Conservation (phyloP, 2,329 filamentous ascomycete genomes). For the Pseudocercospora pini-densiflorae region DNA sequence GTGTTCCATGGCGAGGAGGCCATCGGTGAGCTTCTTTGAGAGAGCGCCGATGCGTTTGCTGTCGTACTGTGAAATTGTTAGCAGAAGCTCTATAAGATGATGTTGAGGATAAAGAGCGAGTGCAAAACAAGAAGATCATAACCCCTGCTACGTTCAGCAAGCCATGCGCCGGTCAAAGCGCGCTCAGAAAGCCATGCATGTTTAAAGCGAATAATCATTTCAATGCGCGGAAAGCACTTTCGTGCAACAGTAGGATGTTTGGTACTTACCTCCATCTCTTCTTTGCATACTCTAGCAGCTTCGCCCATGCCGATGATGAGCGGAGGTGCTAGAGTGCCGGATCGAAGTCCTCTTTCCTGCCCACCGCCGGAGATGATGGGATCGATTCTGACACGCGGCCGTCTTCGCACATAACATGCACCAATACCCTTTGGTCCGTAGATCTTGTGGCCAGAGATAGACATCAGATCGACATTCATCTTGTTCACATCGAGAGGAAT, state of each 20-base stretch:
- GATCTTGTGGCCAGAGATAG: slow-evolving; percentile 97
- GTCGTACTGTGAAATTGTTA: slow-evolving; percentile 72
- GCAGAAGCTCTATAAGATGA: slow-evolving; percentile 28
- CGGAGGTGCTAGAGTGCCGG: slow-evolving; percentile 88
- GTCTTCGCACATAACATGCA: slow-evolving; percentile 91
- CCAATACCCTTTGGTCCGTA: slow-evolving; percentile 98
- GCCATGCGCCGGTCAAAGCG: slow-evolving; percentile 58
- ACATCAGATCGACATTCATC: slow-evolving; percentile 99
- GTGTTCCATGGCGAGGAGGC: slow-evolving; percentile 87
- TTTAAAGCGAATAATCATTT: slow-evolving; percentile 81
- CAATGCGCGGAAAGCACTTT: slow-evolving; percentile 12
- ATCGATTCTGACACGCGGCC: slow-evolving; percentile 90
- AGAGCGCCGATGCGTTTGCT: slow-evolving; percentile 79
- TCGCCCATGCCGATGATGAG: slow-evolving; percentile 93
- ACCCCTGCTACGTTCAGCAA: slow-evolving; percentile 67
- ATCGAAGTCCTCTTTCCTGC: slow-evolving; percentile 92
- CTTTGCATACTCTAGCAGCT: slow-evolving; percentile 86
- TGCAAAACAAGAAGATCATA: slow-evolving; percentile 53
- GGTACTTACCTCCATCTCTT: slow-evolving; percentile 82
- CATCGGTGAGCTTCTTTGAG: slow-evolving; percentile 81
- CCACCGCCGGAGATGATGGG: slow-evolving; percentile 96
- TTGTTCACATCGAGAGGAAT: slow-evolving; percentile 95
- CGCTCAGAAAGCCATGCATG: slow-evolving; percentile 91
- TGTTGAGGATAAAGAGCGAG: slow-evolving; percentile 1
- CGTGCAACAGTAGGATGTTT: slow-evolving; percentile 18